These are phyloP conservation scores for Cryptosporidium meleagridis DNA, from an alignment of 169 alveolate genomes.

Conservation along the genomic window DNA sequence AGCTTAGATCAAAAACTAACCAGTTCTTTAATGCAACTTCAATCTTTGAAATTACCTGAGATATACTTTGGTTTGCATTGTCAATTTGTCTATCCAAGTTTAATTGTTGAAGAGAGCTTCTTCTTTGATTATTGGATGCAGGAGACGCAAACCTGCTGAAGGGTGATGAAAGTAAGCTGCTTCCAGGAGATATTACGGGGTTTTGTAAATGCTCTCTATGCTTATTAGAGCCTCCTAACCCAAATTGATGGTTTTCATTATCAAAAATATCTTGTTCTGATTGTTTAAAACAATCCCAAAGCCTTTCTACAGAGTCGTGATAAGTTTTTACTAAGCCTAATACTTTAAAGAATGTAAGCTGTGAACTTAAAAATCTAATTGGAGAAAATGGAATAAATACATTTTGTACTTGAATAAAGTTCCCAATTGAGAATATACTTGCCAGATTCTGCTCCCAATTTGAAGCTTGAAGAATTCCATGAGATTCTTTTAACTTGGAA, in stretches of 20 bases:
- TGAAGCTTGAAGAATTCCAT: background rate
- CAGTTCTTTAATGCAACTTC: constrained; percentile 8
- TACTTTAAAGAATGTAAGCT: constrained; percentile 29
- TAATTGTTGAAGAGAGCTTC: constrained; percentile 17
- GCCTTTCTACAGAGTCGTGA: constrained; percentile 7
- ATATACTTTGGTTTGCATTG: background rate
- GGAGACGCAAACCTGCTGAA: background rate
- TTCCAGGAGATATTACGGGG: constrained; percentile 15
- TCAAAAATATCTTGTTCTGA: background rate
- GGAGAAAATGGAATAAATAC: constrained; percentile 32
- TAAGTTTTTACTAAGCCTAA: background rate
- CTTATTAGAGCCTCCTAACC: background rate
- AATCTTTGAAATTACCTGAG: background rate
- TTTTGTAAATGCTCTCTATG: constrained; percentile 13
- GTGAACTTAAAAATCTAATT: constrained; percentile 18
- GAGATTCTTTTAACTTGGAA: background rate
- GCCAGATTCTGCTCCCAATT: constrained; percentile 53
- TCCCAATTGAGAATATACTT: background rate
- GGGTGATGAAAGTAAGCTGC: constrained; percentile 14
- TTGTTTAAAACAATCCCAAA: constrained; percentile 6
- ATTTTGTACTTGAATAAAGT: constrained; percentile 6
- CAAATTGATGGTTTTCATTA: constrained; percentile 7
- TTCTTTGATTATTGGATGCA: constrained; percentile 22
- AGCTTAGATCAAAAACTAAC: constrained; percentile 5
- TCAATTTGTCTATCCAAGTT: constrained; percentile 24